A percentile compares a stretch with the other conserved stretches of the same genome.
phyloP scores from a whole-genome alignment of 495 filamentous ascomycete genomes.

The Usnea hakonensis region DNA sequence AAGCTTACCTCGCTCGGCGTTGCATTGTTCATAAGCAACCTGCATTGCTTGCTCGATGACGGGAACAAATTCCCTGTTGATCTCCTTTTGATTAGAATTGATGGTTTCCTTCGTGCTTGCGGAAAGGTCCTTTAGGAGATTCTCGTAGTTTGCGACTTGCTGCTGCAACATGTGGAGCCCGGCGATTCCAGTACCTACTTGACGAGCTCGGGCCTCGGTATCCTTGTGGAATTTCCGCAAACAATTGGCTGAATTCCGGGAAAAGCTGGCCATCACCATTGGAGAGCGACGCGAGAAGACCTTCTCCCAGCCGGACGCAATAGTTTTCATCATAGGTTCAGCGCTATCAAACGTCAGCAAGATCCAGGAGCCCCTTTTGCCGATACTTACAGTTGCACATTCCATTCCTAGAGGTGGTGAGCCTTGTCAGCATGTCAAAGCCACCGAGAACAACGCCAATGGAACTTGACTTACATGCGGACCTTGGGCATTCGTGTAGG shows the following conservation, averaged over 20 bases:
- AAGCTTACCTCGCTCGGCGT: constrained; percentile 35
- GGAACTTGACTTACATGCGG: constrained; percentile 15
- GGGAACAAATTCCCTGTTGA: constrained; percentile 49
- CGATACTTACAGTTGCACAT: constrained; percentile 32
- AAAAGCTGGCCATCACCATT: constrained; percentile 29
- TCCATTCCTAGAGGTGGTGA: constrained; percentile 46
- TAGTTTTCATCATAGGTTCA: constrained; percentile 45
- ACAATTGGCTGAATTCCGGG: constrained; percentile 18
- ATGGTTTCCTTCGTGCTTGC: constrained; percentile 29
- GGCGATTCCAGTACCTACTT: constrained; percentile 30
- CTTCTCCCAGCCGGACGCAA: constrained; percentile 49
- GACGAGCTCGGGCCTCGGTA: constrained; percentile 32
- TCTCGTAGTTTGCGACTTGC: constrained; percentile 40
- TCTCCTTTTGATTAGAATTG: constrained; percentile 43
- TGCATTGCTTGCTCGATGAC: constrained; percentile 42
- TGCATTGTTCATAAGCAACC: constrained; percentile 41
- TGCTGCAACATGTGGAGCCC: constrained; percentile 35
- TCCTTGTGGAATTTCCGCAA: constrained; percentile 38
- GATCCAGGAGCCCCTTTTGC: background rate
- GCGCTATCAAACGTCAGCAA: constrained; percentile 19
- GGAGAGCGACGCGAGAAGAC: constrained; percentile 43
- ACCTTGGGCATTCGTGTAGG: constrained; percentile 28
- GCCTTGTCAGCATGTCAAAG: no score
- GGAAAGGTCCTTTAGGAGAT: constrained; percentile 31
- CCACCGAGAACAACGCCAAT: no score